These are phyloP conservation scores for Diospyros kaki DNA, from an alignment of 148 eudicot genomes.

Conservation along the genomic window DNA sequence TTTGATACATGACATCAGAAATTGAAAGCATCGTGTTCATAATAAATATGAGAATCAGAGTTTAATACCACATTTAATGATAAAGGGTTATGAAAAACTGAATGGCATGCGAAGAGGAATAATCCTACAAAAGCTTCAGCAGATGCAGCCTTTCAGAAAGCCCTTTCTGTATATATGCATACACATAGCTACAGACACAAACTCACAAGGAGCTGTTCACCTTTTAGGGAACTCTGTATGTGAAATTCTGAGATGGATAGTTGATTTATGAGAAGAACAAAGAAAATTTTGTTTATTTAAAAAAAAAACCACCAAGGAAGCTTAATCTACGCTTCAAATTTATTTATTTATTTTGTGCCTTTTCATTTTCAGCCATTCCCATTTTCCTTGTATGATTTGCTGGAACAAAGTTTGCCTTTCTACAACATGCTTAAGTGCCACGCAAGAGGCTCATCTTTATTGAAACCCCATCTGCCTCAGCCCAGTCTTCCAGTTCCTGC, in stretches of 20 bases:
- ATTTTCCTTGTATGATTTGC: constrained; percentile 54
- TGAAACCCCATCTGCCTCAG: constrained; percentile 38
- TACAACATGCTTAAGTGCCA: constrained; percentile 71
- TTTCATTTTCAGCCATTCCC: constrained; percentile 59
- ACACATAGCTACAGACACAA: neutral
- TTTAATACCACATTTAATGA: neutral
- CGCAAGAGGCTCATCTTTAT: constrained; percentile 31
- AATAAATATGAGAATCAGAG: neutral
- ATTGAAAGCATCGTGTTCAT: neutral
- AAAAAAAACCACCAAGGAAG: too few species aligned
- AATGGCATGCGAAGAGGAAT: neutral
- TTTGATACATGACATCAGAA: neutral
- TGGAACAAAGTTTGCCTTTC: constrained; percentile 87
- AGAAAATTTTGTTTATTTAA: neutral
- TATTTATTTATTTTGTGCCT: neutral
- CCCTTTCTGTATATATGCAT: neutral
- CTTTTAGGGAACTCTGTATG: neutral
- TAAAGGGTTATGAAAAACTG: neutral
- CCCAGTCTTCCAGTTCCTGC: constrained; percentile 85
- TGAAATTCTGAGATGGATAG: constrained; percentile 8
- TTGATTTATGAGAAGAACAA: neutral
- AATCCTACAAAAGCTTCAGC: neutral
- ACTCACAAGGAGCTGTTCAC: neutral
- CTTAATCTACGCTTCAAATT: constrained; percentile 3
- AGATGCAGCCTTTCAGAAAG: neutral